Percentiles rank a stretch among this genome's conserved stretches.
Conservation (phyloP, 2,329 filamentous ascomycete species). For the Esteya vermicola region DNA sequence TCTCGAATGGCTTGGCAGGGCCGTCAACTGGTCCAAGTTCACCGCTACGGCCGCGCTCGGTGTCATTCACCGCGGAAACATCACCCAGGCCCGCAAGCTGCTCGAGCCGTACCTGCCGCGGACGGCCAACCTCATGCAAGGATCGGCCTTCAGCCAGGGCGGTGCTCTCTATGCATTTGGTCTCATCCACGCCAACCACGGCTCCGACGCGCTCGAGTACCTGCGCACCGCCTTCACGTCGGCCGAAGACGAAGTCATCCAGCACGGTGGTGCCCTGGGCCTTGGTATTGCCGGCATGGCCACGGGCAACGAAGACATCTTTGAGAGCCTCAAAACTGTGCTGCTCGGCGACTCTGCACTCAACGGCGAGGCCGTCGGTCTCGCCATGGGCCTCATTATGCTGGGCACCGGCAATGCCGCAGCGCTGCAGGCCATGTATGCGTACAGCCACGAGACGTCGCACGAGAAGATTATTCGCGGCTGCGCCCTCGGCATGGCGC, state of each 20-base stretch:
- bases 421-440: conserved; percentile 90
- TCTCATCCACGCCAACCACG: conserved; percentile 94
- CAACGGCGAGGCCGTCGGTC: conserved; percentile 89
- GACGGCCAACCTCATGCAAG: conserved; percentile 55
- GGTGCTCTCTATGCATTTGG: conserved; percentile 92
- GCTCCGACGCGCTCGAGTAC: conserved; percentile 74
- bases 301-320: conserved; percentile 78
- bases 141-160: conserved; percentile 90
- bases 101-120: conserved; percentile 89
- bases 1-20: conserved; percentile 93
- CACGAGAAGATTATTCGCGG: conserved; percentile 98
- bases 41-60: conserved; percentile 91
- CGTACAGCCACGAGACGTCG: conserved; percentile 93
- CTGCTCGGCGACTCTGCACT: conserved; percentile 89
- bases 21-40: conserved; percentile 99
- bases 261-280: conserved; percentile 89
- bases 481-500: conserved; percentile 86
- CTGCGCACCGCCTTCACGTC: conserved; percentile 60
- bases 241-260: conserved; percentile 81
- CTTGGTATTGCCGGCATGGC: conserved; percentile 97
- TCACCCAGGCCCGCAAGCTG: conserved; percentile 84
- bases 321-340: conserved; percentile 78
- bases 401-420: conserved; percentile 91
- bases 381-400: conserved; percentile 97
- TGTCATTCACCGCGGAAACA: conserved; percentile 91